Evolutionary conservation across 208 protist species (phyloP).

Genomic region (Crithidia thermophila): DNA sequence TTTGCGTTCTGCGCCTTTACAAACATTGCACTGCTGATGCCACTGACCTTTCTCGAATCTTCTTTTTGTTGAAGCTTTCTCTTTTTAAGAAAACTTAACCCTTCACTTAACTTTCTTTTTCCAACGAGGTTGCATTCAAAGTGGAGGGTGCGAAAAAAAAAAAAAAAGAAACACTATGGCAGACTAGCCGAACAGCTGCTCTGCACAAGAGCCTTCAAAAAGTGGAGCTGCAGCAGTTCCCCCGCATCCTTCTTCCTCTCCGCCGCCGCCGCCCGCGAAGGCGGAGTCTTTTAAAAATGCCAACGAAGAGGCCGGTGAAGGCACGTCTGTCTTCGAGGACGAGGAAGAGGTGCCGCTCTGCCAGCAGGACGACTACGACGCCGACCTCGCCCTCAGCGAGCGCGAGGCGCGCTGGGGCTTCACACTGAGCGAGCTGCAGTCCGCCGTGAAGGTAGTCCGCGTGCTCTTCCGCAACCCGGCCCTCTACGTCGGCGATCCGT

Average conservation of each 20-base stretch:
- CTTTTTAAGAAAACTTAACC: too few relatives aligned
- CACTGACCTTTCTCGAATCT: too few relatives aligned
- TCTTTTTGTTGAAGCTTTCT: too few relatives aligned
- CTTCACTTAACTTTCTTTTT: too few relatives aligned
- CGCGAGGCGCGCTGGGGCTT: slow-evolving; percentile 87
- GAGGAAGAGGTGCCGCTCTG: slow-evolving; percentile 29
- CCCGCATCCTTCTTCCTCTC: background rate
- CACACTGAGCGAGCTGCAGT: slow-evolving; percentile 70
- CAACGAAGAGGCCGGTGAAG: too few relatives aligned
- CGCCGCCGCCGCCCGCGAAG: background rate
- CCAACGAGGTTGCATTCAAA: too few relatives aligned
- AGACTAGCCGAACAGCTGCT: background rate
- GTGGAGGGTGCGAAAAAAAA: too few relatives aligned
- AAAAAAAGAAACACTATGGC: background rate
- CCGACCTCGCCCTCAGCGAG: slow-evolving; percentile 48
- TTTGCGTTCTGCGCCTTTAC: too few relatives aligned
- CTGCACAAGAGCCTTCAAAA: background rate
- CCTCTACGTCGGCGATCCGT: slow-evolving; percentile 82
- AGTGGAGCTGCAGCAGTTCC: background rate
- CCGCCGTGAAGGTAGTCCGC: slow-evolving; percentile 78
- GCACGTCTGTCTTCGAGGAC: too few relatives aligned
- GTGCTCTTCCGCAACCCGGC: slow-evolving; percentile 76
- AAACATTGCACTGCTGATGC: too few relatives aligned
- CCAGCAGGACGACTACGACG: slow-evolving; percentile 40
- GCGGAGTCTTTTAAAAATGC: too few relatives aligned